Evolutionary conservation across 202 grass and related monocot species (phyloP).

Genomic region (Digitaria exilis): DNA sequence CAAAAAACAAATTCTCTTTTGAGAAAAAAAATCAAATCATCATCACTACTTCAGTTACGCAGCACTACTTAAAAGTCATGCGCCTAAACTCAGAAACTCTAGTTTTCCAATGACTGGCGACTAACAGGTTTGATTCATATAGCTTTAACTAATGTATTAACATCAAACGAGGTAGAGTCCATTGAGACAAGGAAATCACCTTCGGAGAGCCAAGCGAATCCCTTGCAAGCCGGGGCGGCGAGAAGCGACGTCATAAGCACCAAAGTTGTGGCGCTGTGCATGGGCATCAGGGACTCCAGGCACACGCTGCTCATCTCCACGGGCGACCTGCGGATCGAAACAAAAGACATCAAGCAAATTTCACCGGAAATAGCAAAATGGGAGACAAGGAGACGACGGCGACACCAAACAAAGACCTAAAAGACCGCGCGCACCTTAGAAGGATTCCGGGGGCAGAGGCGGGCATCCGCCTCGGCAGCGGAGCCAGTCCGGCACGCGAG

Average conservation of each 20-base stretch:
- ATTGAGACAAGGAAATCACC: constrained; percentile 40
- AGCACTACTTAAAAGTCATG: no score
- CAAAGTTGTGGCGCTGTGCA: constrained; percentile 84
- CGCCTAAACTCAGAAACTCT: neutral
- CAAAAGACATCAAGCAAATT: neutral
- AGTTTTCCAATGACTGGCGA: neutral
- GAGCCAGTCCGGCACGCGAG: constrained; percentile 41
- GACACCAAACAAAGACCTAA: neutral
- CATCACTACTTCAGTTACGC: no score
- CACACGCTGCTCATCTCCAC: constrained; percentile 79
- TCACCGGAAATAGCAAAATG: neutral
- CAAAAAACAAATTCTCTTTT: no score
- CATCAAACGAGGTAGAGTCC: neutral
- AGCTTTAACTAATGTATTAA: neutral
- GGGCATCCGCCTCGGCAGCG: constrained; percentile 38
- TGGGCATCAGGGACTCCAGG: constrained; percentile 76
- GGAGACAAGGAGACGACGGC: neutral
- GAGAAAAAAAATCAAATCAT: neutral
- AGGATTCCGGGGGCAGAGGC: constrained; percentile 35
- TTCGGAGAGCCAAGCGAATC: constrained; percentile 78
- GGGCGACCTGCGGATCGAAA: constrained; percentile 51
- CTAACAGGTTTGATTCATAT: neutral
- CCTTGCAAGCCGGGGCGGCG: constrained; percentile 54
- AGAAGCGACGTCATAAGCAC: no score
- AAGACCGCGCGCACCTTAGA: constrained; percentile 34